A percentile compares a stretch with the other conserved stretches of the same genome.
Conservation (phyloP, 1,284 basidiomycete species). For the Rhodotorula sp. region DNA sequence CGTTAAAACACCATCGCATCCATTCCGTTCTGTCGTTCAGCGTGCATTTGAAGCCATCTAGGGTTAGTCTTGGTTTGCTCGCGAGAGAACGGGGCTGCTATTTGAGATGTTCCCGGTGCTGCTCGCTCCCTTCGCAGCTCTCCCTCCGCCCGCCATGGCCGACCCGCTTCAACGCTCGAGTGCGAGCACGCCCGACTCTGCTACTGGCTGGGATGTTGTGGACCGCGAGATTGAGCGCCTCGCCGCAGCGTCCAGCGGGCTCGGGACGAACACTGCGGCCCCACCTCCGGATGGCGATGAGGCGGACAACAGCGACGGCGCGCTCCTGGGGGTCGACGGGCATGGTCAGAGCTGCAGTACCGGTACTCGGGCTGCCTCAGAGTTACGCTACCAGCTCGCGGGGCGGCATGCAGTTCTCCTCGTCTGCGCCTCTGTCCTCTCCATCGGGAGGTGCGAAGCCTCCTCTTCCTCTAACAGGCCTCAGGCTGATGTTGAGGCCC, state of each 20-base stretch:
- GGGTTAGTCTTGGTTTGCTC: fast-evolving
- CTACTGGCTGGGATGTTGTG: not conserved
- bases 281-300: not conserved
- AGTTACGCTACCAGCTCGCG: not conserved
- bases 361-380: not conserved
- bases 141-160: not conserved
- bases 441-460: constrained; percentile 17
- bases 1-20: not conserved
- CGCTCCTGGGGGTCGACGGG: not conserved
- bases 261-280: not conserved
- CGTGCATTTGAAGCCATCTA: not conserved
- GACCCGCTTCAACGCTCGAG: not conserved
- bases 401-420: constrained; percentile 4
- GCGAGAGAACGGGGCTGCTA: not conserved
- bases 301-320: not conserved
- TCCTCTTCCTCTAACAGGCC: not conserved
- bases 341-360: no score
- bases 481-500: not conserved
- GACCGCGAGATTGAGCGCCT: constrained; percentile 7
- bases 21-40: not conserved
- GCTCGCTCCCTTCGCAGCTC: not conserved
- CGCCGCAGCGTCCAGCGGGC: no score
- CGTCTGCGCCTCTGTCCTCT: constrained; percentile 16
- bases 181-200: not conserved
- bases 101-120: not conserved